Evolutionary conservation across 345 rosid genomes (phyloP).

Genomic region (Toxicodendron radicans): DNA sequence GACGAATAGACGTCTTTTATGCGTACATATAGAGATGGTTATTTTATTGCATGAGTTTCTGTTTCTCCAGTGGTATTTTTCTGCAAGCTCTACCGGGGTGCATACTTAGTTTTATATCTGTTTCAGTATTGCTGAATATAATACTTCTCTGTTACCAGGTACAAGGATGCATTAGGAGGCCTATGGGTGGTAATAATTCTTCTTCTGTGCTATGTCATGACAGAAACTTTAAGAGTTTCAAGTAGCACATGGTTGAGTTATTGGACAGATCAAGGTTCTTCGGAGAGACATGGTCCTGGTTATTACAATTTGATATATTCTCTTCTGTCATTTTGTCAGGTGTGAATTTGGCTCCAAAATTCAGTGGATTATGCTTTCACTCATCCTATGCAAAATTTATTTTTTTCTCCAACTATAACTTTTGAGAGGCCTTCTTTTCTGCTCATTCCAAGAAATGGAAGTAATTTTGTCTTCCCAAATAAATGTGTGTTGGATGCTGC

Average conservation of each 20-base stretch:
- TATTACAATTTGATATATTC: constrained; percentile 80
- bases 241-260: constrained; percentile 96
- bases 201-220: constrained; percentile 65
- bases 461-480: background rate
- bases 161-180: constrained; percentile 96
- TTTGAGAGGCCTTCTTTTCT: background rate
- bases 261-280: constrained; percentile 82
- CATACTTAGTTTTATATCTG: background rate
- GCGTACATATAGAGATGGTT: background rate
- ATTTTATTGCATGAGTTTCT: background rate
- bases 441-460: background rate
- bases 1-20: background rate
- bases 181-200: constrained; percentile 86
- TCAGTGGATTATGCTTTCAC: background rate
- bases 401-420: background rate
- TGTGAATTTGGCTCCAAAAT: constrained; percentile 30
- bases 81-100: background rate
- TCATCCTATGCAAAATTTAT: background rate
- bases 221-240: constrained; percentile 85
- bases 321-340: constrained; percentile 83
- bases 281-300: constrained; percentile 52
- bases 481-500: constrained; percentile 4
- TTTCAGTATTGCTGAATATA: background rate
- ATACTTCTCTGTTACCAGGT: constrained; percentile 46
- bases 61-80: background rate